These are phyloP conservation scores for Zygosaccharomyces pseudobailii DNA, from an alignment of 1,139 yeast species.

Conservation along the genomic window DNA sequence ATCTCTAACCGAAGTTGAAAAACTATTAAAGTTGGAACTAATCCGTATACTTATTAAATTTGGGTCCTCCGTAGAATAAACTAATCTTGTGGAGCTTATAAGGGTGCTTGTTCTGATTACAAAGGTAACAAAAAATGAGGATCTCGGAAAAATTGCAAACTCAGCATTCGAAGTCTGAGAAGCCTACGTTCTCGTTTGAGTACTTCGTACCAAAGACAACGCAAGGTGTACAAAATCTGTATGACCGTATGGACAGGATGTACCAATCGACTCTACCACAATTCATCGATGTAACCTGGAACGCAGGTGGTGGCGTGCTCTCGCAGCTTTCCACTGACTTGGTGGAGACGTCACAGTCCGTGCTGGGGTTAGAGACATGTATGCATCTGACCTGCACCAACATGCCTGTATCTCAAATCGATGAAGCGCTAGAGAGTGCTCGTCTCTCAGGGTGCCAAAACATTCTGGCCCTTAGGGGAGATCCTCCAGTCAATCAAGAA, in stretches of 20 bases:
- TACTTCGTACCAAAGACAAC: constrained; percentile 97
- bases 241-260: constrained; percentile 98
- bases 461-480: constrained; percentile 82
- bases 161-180: constrained; percentile 26
- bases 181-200: constrained; percentile 85
- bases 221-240: constrained; percentile 92
- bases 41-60: constrained; percentile 1
- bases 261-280: constrained; percentile 78
- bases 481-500: constrained; percentile 62
- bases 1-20: background rate
- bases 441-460: constrained; percentile 91
- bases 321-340: constrained; percentile 78
- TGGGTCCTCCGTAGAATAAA: background rate
- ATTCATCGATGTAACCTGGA: constrained; percentile 96
- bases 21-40: background rate
- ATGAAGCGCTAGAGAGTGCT: constrained; percentile 80
- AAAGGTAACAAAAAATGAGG: constrained; percentile 29
- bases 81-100: background rate
- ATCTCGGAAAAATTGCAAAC: constrained; percentile 37
- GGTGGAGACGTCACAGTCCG: constrained; percentile 86
- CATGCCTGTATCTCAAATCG: constrained; percentile 79
- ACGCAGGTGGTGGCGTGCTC: constrained; percentile 82
- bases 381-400: constrained; percentile 98
- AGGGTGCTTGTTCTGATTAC: background rate
- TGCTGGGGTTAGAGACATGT: constrained; percentile 93